These are phyloP conservation scores for Protomyces inouyei DNA, from an alignment of 1,139 yeast species.

Conservation along the genomic window DNA sequence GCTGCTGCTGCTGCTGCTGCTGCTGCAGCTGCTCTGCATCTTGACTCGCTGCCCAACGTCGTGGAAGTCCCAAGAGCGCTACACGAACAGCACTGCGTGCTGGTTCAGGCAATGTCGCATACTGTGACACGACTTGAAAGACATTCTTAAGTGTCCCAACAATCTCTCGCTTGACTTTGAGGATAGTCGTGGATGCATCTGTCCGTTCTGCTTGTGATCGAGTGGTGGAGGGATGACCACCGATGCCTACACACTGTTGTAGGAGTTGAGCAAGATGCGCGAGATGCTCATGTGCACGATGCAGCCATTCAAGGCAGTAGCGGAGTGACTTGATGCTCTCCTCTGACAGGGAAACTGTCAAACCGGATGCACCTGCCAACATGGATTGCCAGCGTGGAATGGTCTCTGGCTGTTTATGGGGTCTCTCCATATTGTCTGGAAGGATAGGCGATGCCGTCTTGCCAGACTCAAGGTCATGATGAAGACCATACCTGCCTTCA, in stretches of 20 bases:
- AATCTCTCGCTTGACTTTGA: conserved; percentile 64
- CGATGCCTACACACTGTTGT: conserved; percentile 40
- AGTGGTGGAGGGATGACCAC: conserved; percentile 42
- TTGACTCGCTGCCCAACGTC: conserved; percentile 50
- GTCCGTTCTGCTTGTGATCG: conserved; percentile 34
- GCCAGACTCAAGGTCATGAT: conserved; percentile 10
- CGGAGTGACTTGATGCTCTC: conserved; percentile 69
- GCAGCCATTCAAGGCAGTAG: conserved; percentile 66
- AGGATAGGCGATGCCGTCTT: not conserved
- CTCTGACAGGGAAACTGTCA: conserved; percentile 47
- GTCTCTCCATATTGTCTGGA: not conserved
- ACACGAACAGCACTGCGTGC: conserved; percentile 80
- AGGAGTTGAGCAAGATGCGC: conserved; percentile 53
- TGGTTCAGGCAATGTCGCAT: conserved; percentile 74
- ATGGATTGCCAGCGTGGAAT: conserved; percentile 40
- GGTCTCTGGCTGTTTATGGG: not conserved
- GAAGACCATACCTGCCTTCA: conserved; percentile 2
- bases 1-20: not conserved
- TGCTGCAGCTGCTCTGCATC: not conserved
- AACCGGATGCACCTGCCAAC: conserved; percentile 44
- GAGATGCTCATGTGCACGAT: conserved; percentile 69
- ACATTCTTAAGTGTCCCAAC: conserved; percentile 84
- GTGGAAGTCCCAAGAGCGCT: conserved; percentile 68
- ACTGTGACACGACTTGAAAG: conserved; percentile 76
- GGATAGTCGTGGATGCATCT: conserved; percentile 34